These are phyloP conservation scores for Aspergillus incahuasiensis DNA, from an alignment of 495 filamentous ascomycete species.

Conservation along the genomic window DNA sequence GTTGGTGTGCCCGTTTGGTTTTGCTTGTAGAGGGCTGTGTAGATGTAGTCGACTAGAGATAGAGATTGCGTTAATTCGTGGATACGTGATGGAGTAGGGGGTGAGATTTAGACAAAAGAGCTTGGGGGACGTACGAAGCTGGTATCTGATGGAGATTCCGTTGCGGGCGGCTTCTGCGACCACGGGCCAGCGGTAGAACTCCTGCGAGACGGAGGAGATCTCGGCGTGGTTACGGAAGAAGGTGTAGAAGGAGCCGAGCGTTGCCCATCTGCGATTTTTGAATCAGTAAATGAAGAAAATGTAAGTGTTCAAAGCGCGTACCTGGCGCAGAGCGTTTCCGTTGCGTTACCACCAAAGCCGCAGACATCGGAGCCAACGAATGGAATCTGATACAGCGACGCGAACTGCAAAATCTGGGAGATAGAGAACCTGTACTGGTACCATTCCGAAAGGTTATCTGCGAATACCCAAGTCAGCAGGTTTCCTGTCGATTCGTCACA, in stretches of 20 bases:
- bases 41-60: slow-evolving; percentile 65
- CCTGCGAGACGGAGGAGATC: slow-evolving; percentile 52
- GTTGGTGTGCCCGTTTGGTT: slow-evolving; percentile 60
- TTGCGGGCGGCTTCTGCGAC: slow-evolving; percentile 64
- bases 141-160: slow-evolving; percentile 70
- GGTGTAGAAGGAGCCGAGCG: slow-evolving; percentile 69
- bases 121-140: slow-evolving; percentile 37
- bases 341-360: slow-evolving; percentile 68
- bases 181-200: slow-evolving; percentile 70
- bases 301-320: too few species aligned
- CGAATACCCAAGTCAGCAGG: background rate
- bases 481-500: background rate
- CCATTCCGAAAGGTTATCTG: slow-evolving; percentile 71
- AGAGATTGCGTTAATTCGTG: background rate
- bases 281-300: too few species aligned
- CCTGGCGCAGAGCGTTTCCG: slow-evolving; percentile 67
- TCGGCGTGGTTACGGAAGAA: slow-evolving; percentile 82
- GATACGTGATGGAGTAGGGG: background rate
- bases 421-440: slow-evolving; percentile 66
- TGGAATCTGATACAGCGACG: slow-evolving; percentile 75
- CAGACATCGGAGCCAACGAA: slow-evolving; percentile 85
- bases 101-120: too few species aligned
- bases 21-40: slow-evolving; percentile 67
- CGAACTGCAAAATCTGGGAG: slow-evolving; percentile 65
- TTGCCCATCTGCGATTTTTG: slow-evolving; percentile 61